Conservation (phyloP, 257 asterid genomes). For the Solanum chmielewskii region DNA sequence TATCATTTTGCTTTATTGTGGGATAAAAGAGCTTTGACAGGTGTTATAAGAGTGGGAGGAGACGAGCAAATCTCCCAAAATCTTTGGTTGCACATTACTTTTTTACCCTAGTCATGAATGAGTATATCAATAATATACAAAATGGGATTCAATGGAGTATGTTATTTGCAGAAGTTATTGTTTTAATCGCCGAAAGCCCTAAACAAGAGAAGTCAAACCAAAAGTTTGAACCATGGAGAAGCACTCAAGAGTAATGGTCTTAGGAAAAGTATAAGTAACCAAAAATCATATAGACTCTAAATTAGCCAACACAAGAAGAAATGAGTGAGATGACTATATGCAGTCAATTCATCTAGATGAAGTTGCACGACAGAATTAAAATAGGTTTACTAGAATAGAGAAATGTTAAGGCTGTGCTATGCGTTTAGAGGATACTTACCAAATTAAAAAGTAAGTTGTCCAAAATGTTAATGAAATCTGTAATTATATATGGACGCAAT, state of each 20-base stretch:
- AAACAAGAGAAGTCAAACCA: not conserved
- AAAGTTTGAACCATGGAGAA: not conserved
- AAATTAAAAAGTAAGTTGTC: not conserved
- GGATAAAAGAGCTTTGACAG: not conserved
- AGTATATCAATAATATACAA: not conserved
- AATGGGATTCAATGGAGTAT: not conserved
- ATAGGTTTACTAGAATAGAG: not conserved
- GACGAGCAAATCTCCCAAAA: not conserved
- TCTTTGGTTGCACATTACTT: not conserved
- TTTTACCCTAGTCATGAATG: not conserved
- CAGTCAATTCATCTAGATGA: not conserved
- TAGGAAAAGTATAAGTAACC: not conserved
- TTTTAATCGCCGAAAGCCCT: not conserved
- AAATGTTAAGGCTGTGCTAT: not conserved
- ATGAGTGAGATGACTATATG: not conserved
- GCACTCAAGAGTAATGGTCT: not conserved
- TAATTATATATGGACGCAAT: not conserved
- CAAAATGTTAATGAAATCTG: not conserved
- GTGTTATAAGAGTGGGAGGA: not conserved
- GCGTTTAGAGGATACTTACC: not conserved
- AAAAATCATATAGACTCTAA: not conserved
- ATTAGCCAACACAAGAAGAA: not conserved
- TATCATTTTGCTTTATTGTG: not conserved
- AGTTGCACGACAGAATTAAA: not conserved
- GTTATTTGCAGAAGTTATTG: not conserved